These are phyloP conservation scores for Karstenula rhodostoma DNA, from an alignment of 2,329 filamentous ascomycete species.

Conservation along the genomic window DNA sequence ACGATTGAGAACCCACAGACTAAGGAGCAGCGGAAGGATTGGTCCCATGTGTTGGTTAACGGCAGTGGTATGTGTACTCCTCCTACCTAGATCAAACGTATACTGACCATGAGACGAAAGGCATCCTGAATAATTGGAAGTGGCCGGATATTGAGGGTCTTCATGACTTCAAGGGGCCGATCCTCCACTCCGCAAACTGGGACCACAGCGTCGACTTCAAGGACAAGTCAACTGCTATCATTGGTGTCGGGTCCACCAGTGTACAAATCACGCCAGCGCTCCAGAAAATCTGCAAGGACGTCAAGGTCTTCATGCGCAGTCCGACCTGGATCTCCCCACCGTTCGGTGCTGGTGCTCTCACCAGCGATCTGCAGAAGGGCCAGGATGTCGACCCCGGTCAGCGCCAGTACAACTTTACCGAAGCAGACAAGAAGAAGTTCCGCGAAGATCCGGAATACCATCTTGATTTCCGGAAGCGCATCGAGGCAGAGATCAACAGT, in stretches of 20 bases:
- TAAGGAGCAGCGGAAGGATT: conserved; percentile 43
- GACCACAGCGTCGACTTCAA: conserved; percentile 50
- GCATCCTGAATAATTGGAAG: conserved; percentile 56
- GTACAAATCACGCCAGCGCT: conserved; percentile 50
- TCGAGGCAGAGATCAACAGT: conserved; percentile 61
- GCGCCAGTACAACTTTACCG: conserved; percentile 54
- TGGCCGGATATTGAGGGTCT: conserved; percentile 55
- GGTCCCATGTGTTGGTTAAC: conserved; percentile 54
- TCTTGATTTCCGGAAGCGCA: conserved; percentile 59
- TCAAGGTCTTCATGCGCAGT: conserved; percentile 49
- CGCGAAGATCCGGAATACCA: conserved; percentile 63
- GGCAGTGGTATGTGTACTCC: conserved; percentile 48
- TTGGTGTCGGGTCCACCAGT: conserved; percentile 45
- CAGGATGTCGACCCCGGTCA: conserved; percentile 51
- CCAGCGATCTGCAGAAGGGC: conserved; percentile 42
- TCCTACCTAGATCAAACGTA: conserved; percentile 25
- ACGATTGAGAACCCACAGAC: conserved; percentile 47
- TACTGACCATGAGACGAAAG: conserved; percentile 31
- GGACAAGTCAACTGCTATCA: conserved; percentile 41
- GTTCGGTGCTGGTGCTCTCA: conserved; percentile 47
- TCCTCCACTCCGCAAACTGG: conserved; percentile 55
- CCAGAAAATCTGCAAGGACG: conserved; percentile 47
- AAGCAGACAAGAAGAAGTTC: conserved; percentile 67
- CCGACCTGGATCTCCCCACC: conserved; percentile 53
- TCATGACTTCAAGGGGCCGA: conserved; percentile 52